Evolutionary conservation across 148 eudicot species (phyloP), one percentile per base, ranked within the genome.

Genomic region (Spergularia marina): DNA sequence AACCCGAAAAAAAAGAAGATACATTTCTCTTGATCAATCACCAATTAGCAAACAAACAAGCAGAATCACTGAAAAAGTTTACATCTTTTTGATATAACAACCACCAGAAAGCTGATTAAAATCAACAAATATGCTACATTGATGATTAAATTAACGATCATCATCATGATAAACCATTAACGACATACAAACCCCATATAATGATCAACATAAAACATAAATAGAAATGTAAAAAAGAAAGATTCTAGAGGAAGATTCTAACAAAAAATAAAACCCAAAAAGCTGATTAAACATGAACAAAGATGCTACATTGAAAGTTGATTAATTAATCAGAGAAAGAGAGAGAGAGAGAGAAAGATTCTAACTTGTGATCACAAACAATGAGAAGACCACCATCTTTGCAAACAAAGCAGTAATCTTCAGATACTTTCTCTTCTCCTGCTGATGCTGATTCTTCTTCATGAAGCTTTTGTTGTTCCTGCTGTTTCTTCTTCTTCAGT

Each of bases 321-420:
- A 21, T 8, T 1, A 64, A 63, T n/a, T 10, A 25, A 63, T 61
- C 2, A 53, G 11, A 57, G 55, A 68, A 67, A 12, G 44, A 3
- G 36, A 30, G 57, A 7, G 60, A 20, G 59, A 70, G 62, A 51
- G 34, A 63, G 54, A 53, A 72, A 70, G 68, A 76, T 5, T 21
- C 84, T 13, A 41, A 85, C 98, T 86, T 83, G 81, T 84, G 77
- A 52, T 91, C 98, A 70, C 98, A 91, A 57, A 91, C 87, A 51
- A 81, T 68, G 40, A 93, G 84, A 5, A 34, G 39, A 40, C 98
- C 98, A 58, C 98, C 98, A 65, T 93, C 98, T 76, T 92, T 85
- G 77, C 95, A 92, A 5, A 76, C 83, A 74, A 92, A 92, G 78
- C 95, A 92, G 80, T 86, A 89, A 74, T 87, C 90, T 73, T 92